These are phyloP conservation scores for Coccomyxa subellipsoidea DNA, from an alignment of 163 green algal species.

Conservation along the genomic window DNA sequence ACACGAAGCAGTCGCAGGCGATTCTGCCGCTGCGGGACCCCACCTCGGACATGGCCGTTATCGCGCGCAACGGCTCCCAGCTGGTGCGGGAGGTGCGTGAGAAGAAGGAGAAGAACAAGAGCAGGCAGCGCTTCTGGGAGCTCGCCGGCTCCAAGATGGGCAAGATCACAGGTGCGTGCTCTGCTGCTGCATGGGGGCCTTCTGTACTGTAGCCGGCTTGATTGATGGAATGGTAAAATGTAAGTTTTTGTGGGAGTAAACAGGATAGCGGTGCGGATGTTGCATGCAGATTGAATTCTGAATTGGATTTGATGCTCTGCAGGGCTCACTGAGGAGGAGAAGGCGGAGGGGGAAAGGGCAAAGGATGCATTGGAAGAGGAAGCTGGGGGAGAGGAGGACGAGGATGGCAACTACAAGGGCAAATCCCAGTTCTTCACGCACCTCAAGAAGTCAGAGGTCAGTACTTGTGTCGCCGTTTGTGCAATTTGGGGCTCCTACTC, in stretches of 20 bases:
- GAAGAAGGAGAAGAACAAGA: constrained; percentile 91
- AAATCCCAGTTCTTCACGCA: constrained; percentile 73
- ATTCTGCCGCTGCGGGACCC: constrained; percentile 92
- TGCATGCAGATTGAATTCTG: too few relatives aligned
- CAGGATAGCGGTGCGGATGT: too few relatives aligned
- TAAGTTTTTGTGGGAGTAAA: too few relatives aligned
- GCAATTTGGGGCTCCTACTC: too few relatives aligned
- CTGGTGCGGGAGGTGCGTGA: constrained; percentile 72
- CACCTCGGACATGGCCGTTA: constrained; percentile 96
- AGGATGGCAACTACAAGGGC: constrained; percentile 41
- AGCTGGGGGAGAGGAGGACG: constrained; percentile 28
- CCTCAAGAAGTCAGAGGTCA: constrained; percentile 77
- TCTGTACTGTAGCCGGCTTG: too few relatives aligned
- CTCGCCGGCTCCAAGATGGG: constrained; percentile 95
- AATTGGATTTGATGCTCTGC: too few relatives aligned
- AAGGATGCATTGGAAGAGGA: constrained; percentile 50
- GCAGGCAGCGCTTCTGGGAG: constrained; percentile 94
- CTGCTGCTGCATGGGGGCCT: too few relatives aligned
- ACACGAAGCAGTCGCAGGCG: constrained; percentile 79
- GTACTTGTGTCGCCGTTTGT: not conserved
- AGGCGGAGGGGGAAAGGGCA: constrained; percentile 51
- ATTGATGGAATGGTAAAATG: too few relatives aligned
- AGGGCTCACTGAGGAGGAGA: constrained; percentile 82
- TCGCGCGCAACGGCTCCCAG: constrained; percentile 58
- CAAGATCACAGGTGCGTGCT: constrained; percentile 66